These are phyloP conservation scores for Podospora sp. DNA, from an alignment of 495 filamentous ascomycete species.

Conservation along the genomic window DNA sequence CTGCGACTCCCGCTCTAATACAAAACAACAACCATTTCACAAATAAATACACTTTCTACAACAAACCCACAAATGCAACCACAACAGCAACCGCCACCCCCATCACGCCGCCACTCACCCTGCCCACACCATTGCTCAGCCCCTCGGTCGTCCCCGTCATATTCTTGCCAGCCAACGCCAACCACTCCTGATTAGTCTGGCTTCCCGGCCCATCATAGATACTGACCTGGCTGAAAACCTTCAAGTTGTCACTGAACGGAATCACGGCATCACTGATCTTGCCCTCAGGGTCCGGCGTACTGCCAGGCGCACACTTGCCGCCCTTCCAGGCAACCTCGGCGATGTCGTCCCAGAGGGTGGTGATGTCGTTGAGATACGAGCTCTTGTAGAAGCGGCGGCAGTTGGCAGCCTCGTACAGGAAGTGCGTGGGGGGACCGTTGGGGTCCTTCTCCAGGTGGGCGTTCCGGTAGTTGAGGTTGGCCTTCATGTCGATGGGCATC, in stretches of 20 bases:
- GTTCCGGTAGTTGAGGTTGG: constrained; percentile 47
- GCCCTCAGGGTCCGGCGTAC: neutral
- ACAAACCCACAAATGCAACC: neutral
- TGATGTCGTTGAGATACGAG: constrained; percentile 48
- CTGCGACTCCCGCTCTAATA: too few relatives aligned
- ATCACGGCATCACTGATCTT: neutral
- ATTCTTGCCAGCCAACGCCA: neutral
- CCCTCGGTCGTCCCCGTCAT: neutral
- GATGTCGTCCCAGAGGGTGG: constrained; percentile 51
- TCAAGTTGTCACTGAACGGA: constrained; percentile 1
- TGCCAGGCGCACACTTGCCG: constrained; percentile 37
- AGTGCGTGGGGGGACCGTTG: constrained; percentile 46
- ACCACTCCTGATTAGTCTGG: neutral
- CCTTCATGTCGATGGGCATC: constrained; percentile 22
- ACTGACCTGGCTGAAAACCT: neutral
- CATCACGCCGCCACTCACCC: neutral
- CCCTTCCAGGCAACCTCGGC: constrained; percentile 40
- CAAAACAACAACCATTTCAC: too few relatives aligned
- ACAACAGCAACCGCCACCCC: neutral
- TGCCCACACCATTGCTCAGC: neutral
- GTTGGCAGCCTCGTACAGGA: constrained; percentile 54
- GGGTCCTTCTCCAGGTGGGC: constrained; percentile 40
- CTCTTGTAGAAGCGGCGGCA: constrained; percentile 58
- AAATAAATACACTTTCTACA: neutral
- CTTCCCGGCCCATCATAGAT: neutral